Evolutionary conservation across 495 filamentous ascomycete species (phyloP).

Genomic region (Aspergillus baeticus): DNA sequence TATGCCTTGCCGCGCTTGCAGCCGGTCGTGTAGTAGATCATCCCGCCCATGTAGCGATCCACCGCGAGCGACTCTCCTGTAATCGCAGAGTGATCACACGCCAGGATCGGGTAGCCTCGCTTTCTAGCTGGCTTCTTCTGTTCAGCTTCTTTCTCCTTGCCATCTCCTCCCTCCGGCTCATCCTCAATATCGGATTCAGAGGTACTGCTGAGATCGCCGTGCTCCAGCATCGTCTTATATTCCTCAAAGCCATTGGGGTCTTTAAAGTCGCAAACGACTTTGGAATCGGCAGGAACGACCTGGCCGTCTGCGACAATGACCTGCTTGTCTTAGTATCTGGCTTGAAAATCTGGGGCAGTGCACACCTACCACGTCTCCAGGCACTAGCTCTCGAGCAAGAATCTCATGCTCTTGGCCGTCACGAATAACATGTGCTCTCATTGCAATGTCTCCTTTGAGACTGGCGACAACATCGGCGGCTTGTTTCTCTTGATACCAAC

Average conservation of each 20-base stretch:
- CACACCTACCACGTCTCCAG: conserved; percentile 71
- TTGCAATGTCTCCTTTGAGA: conserved; percentile 78
- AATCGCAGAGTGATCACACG: conserved; percentile 70
- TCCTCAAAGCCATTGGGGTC: conserved; percentile 65
- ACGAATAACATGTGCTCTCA: conserved; percentile 68
- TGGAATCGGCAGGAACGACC: conserved; percentile 68
- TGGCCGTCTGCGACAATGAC: conserved; percentile 68
- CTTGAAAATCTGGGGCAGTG: not conserved
- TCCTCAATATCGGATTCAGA: conserved; percentile 52
- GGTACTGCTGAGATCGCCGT: conserved; percentile 54
- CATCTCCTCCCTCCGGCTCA: conserved; percentile 6
- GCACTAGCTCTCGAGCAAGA: conserved; percentile 72
- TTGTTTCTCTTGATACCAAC: conserved; percentile 85
- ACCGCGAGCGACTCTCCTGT: conserved; percentile 73
- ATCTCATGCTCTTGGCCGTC: conserved; percentile 64
- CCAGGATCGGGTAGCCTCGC: conserved; percentile 57
- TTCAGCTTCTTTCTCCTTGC: conserved; percentile 17
- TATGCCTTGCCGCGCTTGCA: conserved; percentile 74
- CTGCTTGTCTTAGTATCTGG: conserved; percentile 26
- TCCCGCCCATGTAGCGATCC: conserved; percentile 70
- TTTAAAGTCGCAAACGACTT: conserved; percentile 70
- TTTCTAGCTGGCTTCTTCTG: conserved; percentile 22
- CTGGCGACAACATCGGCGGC: conserved; percentile 78
- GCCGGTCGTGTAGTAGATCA: conserved; percentile 68
- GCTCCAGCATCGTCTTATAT: conserved; percentile 54